Conservation (phyloP, 768 basidiomycete genomes). For the Kwoniella pini region DNA sequence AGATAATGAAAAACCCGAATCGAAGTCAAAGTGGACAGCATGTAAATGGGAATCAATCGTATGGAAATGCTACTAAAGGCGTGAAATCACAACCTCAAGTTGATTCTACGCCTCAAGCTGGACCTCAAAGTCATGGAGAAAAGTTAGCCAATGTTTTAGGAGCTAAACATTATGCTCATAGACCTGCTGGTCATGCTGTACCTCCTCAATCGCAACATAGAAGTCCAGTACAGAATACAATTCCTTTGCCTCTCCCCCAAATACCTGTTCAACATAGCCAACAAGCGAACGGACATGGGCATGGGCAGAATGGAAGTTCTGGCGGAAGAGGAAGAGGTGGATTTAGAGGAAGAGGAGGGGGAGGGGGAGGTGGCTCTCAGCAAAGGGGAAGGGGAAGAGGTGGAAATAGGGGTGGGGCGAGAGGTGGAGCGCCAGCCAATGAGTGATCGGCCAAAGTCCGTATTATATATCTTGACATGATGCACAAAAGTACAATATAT, state of each 20-base stretch:
- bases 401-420: conserved; percentile 8
- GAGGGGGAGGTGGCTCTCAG: neutral
- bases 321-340: neutral
- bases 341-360: conserved; percentile 5
- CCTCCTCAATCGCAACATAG: conserved; percentile 6
- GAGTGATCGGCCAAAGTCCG: too few species aligned
- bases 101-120: neutral
- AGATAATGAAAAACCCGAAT: conserved; percentile 72
- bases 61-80: conserved; percentile 52
- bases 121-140: conserved; percentile 11
- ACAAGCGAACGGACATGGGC: neutral
- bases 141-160: conserved; percentile 14
- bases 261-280: neutral
- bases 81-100: conserved; percentile 33
- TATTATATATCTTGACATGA: too few species aligned
- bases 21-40: conserved; percentile 8
- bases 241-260: conserved; percentile 12
- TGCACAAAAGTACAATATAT: too few species aligned
- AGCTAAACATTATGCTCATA: conserved; percentile 16
- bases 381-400: conserved; percentile 1
- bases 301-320: conserved; percentile 1
- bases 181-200: conserved; percentile 18
- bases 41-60: conserved; percentile 34
- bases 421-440: neutral
- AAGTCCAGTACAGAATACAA: conserved; percentile 6